phyloP scores from a whole-genome alignment of 345 rosid genomes.

The Moricandia arvensis region DNA sequence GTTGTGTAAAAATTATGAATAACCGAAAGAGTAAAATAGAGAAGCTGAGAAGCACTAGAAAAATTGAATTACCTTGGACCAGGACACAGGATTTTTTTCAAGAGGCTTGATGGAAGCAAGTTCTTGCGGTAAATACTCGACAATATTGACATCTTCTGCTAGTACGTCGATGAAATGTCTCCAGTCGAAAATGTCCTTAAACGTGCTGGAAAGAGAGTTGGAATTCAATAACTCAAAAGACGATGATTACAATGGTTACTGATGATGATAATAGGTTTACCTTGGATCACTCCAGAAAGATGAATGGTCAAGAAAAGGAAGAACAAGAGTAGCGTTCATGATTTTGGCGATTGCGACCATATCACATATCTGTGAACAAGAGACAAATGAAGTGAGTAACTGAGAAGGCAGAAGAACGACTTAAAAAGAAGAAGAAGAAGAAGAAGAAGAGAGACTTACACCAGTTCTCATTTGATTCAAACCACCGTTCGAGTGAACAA shows the following conservation, averaged over 20 bases:
- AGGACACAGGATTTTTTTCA: conserved; percentile 55
- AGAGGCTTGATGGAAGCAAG: conserved; percentile 42
- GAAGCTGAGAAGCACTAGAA: not conserved
- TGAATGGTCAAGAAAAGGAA: conserved; percentile 61
- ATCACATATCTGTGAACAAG: conserved; percentile 54
- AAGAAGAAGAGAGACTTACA: conserved; percentile 37
- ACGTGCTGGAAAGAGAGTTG: conserved; percentile 40
- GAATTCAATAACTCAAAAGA: not conserved
- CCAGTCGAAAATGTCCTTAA: conserved; percentile 70
- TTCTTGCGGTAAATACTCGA: conserved; percentile 50
- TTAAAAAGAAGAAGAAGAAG: conserved; percentile 1
- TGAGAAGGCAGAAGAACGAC: too few relatives aligned
- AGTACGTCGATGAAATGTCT: conserved; percentile 54
- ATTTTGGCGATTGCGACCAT: conserved; percentile 76
- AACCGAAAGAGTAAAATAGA: not conserved
- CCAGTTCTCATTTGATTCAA: conserved; percentile 88
- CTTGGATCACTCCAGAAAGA: conserved; percentile 86
- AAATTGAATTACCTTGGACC: conserved; percentile 54
- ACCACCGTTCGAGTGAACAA: conserved; percentile 81
- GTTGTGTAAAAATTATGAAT: not conserved
- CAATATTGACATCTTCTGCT: conserved; percentile 53
- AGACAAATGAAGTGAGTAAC: not conserved
- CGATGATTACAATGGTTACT: too few relatives aligned
- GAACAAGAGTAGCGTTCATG: conserved; percentile 70
- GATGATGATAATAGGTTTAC: conserved; percentile 24